Evolutionary conservation across 306 rosid species (phyloP), one percentile per base, ranked within the genome.

Genomic region (Luffa aegyptiaca): DNA sequence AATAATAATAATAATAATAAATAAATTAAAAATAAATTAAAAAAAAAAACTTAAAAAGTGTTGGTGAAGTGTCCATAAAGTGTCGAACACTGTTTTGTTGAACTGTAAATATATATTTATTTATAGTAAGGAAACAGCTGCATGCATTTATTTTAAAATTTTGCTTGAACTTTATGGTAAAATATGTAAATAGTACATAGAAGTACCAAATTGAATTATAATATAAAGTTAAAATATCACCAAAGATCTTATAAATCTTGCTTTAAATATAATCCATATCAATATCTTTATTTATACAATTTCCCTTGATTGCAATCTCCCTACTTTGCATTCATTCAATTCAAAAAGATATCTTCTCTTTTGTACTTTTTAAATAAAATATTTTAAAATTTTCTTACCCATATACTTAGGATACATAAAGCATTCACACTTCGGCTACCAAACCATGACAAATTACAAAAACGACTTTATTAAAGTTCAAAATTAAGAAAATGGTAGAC

Each of bases 261-360:
- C 87, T 85, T 84, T 86, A 46, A 39, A 74, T 49, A 77, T 26
- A 66, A 84, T 65, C 79, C 82, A 73, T 81, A 56, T 42, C 35
- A 21, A 76, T 44, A 12, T 61, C 12, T 53, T 42, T 14, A 14
- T 59, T 48, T 36, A 5, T 3, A 75, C 11, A 33, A 76, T 39
- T 11, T 68, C 11, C n/a, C 18, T 51, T 77, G 83, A 79, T 85
- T 80, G 76, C 77, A 55, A 85, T 85, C 83, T 37, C 20, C 18
- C 86, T 76, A 82, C 81, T 85, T 64, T 82, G 81, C 82, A 59
- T 68, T 65, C 77, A 73, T 73, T 73, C 20, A 46, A 20, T 71
- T 51, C 48, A 37, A 79, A 62, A 81, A 84, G 77, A 84, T 83
- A 57, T 35, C 80, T 59, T 65, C 77, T 49, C 71, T 33, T 18